Conservation (phyloP, 148 eudicot species). For the Fagopyrum tataricum region DNA sequence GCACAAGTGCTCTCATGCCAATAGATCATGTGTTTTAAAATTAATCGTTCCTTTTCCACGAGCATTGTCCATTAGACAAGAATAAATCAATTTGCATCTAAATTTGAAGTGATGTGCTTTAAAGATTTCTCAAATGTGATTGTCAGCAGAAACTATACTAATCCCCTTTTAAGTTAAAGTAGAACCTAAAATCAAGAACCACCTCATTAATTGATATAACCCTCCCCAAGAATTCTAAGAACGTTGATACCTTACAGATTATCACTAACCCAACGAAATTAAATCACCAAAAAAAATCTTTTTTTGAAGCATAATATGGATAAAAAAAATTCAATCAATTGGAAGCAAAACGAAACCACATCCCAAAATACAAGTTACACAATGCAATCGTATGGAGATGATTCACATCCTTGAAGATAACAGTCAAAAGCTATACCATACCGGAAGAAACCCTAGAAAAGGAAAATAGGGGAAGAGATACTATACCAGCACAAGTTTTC, state of each 20-base stretch:
- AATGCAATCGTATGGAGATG: not conserved
- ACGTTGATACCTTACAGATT: not conserved
- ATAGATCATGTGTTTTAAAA: not conserved
- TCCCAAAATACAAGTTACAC: not conserved
- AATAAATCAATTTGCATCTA: not conserved
- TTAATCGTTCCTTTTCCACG: not conserved
- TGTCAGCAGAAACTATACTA: not conserved
- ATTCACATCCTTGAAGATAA: not conserved
- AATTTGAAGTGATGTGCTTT: not conserved
- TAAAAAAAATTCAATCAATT: not conserved
- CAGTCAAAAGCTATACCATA: too few species aligned
- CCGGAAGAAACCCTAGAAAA: not conserved
- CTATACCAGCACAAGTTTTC: constrained; percentile 19
- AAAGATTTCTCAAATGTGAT: not conserved
- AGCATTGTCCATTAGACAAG: not conserved
- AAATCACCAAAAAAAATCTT: too few species aligned
- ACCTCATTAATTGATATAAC: not conserved
- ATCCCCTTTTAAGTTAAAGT: not conserved
- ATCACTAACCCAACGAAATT: not conserved
- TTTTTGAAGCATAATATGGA: too few species aligned
- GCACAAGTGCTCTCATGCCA: not conserved
- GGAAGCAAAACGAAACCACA: not conserved
- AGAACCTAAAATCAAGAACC: not conserved
- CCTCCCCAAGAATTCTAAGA: too few species aligned
- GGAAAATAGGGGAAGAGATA: not conserved